These are phyloP conservation scores for Ramularia endophylla DNA, from an alignment of 2,329 filamentous ascomycete genomes.

Conservation along the genomic window DNA sequence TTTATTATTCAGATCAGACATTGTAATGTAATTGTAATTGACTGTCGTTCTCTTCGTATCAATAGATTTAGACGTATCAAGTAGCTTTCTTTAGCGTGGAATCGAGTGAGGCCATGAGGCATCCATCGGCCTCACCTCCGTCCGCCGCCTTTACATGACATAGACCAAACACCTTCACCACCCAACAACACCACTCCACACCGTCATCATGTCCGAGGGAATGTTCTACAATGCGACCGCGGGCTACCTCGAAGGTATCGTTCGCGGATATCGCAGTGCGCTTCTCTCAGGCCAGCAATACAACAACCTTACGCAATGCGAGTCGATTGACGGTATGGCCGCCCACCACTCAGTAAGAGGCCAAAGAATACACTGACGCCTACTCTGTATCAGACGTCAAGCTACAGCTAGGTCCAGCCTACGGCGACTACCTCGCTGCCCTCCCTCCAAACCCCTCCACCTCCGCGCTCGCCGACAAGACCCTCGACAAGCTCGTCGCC, in stretches of 20 bases:
- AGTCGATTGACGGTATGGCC: conserved; percentile 81
- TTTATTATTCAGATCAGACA: no score
- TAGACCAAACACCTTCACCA: conserved; percentile 1
- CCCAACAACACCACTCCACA: conserved; percentile 4
- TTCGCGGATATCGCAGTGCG: conserved; percentile 92
- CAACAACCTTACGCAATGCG: conserved; percentile 93
- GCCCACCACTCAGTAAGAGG: neutral
- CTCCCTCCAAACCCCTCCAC: conserved; percentile 96
- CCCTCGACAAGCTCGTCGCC: conserved; percentile 94
- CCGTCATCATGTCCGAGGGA: conserved; percentile 37
- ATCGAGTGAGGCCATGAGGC: no score
- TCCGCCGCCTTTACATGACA: no score
- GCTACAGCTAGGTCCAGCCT: conserved; percentile 91
- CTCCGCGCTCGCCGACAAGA: conserved; percentile 87
- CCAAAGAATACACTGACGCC: conserved; percentile 8
- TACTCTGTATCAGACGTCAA: conserved; percentile 69
- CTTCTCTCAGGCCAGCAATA: conserved; percentile 89
- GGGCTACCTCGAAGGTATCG: conserved; percentile 95
- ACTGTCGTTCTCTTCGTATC: no score
- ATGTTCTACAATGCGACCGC: conserved; percentile 42
- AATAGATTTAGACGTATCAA: no score
- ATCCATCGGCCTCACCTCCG: no score
- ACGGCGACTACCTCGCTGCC: conserved; percentile 91
- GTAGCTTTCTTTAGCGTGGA: no score
- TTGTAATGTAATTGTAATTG: no score